Evolutionary conservation across 2,329 filamentous ascomycete genomes (phyloP), one percentile per base, ranked within the genome.

Genomic region (Atkinsonella texensis): DNA sequence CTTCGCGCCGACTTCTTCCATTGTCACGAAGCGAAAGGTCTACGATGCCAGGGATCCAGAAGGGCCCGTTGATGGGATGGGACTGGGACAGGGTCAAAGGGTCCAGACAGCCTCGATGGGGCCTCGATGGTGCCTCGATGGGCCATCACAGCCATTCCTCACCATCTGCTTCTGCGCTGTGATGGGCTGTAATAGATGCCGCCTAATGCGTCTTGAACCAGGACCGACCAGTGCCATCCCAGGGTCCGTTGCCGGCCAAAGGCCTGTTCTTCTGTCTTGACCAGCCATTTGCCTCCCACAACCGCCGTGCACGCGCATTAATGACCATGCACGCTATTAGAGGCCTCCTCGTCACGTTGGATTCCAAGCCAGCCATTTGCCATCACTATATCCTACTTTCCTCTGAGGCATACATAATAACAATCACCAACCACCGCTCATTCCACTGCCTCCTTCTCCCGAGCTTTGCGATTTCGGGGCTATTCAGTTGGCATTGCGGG

Each of bases 401-500:
- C 48, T 43, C 51, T 43, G 46, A 4, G 28, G 35, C 50, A 66
- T 75, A 75, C 73, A 74, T 75, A 76, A 75, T 69, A 63, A 61
- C 59, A 39, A 46, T 20, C 65, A 63, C 63, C 70, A 72, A 65
- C 66, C 71, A 70, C 73, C 72, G 60, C 60, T 54, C 56, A 63
- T 62, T 62, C 60, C 57, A 62, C 59, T 57, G 59, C 57, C 60
- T 10, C n/a, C 6, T 63, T 60, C 59, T 66, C 61, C 64, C 62
- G 65, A 64, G 60, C 70, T 72, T 71, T 70, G 70, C 65, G 64
- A 66, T 63, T 59, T 62, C 57, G 63, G 57, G 61, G 61, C 60
- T 62, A 58, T 63, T 58, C 60, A 61, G 56, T 59, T 60, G 61
- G 59, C 58, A 62, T 61, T 55, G 61, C 59, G 62, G 65, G 60